Base-by-base conservation (phyloP, 2,329 filamentous ascomycete species). In the Pyricularia grisea region DNA sequence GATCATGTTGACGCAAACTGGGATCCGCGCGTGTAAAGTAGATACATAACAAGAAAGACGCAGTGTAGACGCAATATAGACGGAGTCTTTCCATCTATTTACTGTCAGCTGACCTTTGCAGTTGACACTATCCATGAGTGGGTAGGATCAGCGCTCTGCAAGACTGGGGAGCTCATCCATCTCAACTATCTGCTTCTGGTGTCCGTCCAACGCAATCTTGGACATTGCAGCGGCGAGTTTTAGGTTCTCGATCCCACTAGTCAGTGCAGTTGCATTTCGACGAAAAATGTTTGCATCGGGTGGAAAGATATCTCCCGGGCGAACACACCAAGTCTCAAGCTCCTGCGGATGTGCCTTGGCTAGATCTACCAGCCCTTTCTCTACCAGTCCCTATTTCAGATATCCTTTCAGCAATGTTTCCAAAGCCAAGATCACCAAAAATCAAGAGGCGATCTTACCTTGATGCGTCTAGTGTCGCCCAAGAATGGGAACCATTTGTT, bases 331-430 rank as follows among this genome's bases (percentile, higher is more conserved):
- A n/a, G 77, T 74, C 66, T 77, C 76, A 30, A 83, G 78, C 14
- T 69, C 72, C 67, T 75, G 74, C 27, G 69, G 72, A 68, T 75
- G 73, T 27, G 73, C 73, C 65, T 79, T 77, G 20, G 77, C 77
- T 12, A 82, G 71, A 4, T 79, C 76, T 68, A 75, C 78, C 50
- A 83, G 76, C 3, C 74, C 75, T 70, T 78, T 79, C 71, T 82
- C 81, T 14, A 77, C 77, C 70, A 79, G 75, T n/a, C 77, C 77
- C 74, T 77, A 14, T 20, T 42, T 23, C n/a, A 10, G 17, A 17
- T 25, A 3, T 9, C 58, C 0, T 5, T 10, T 61, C 20, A 61
- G 58, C 5, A 61, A 14, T 61, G n/a, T n/a, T 28, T 69, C 55
- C 64, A 65, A n/a, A 31, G 25, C 4, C 66, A 11, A 33, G 31